phyloP scores from a whole-genome alignment of 2,329 filamentous ascomycete species.

The Ascochyta rabiei region DNA sequence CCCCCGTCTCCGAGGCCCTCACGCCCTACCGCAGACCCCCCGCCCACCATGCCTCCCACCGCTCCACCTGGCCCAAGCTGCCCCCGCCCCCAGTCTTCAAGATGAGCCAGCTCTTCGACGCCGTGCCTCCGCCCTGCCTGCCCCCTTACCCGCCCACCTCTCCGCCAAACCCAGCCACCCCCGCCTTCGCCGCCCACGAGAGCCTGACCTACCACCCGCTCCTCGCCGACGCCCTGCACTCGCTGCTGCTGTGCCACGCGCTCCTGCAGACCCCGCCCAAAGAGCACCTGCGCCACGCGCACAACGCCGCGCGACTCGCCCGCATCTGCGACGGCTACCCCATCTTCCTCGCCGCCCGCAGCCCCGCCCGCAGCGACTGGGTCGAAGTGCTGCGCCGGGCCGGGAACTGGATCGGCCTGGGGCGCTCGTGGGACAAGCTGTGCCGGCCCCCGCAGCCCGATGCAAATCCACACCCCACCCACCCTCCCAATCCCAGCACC shows the following conservation, averaged over 20 bases:
- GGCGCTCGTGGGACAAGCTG: conserved; percentile 71
- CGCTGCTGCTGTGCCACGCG: conserved; percentile 77
- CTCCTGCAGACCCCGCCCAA: conserved; percentile 78
- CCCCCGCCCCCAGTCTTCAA: conserved; percentile 59
- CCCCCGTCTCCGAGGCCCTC: conserved; percentile 49
- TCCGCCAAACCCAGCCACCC: conserved; percentile 35
- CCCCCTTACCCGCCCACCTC: conserved; percentile 65
- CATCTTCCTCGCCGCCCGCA: conserved; percentile 75
- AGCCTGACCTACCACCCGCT: conserved; percentile 81
- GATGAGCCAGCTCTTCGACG: conserved; percentile 71
- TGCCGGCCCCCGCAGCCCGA: conserved; percentile 56
- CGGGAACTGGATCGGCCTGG: conserved; percentile 72
- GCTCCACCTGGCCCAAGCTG: conserved; percentile 53
- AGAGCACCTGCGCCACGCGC: conserved; percentile 77
- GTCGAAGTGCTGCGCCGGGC: conserved; percentile 72
- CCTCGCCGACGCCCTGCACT: conserved; percentile 78
- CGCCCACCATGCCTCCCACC: conserved; percentile 36
- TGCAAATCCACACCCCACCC: too few species aligned
- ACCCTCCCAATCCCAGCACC: too few species aligned
- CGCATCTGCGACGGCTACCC: conserved; percentile 80
- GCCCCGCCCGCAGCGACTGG: conserved; percentile 79
- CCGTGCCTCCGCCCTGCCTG: conserved; percentile 69
- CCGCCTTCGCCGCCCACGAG: conserved; percentile 59
- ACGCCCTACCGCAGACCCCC: conserved; percentile 46
- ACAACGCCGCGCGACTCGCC: conserved; percentile 78